Base-by-base conservation (phyloP, 331 rosid species). In the Arachis monticola region DNA sequence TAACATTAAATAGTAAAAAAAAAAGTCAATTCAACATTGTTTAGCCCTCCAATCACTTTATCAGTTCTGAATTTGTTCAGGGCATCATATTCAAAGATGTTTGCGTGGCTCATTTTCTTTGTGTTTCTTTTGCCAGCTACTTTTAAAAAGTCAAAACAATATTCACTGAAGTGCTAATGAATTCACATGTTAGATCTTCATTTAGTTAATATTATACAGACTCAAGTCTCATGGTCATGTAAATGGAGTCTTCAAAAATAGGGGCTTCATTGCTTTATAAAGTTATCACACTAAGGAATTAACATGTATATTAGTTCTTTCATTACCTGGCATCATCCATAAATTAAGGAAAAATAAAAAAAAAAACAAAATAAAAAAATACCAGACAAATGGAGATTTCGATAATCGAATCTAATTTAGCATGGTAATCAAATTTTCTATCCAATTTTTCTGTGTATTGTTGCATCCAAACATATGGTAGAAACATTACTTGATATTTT, bases 151-250 rank as follows among this genome's bases (percentile, higher is more conserved):
- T 40, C 66, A 30, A 30, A 46, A 17, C 60, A 72, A 56, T 53
- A 66, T 56, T 80, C 22, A 64, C 66, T 44, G 58, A 51, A 58
- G 51, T 58, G 11, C 31, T 55, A 57, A 41, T 72, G 67, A 47
- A 62, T 14, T 76, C 30, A 48, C 45, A 56, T 57, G 22, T 69
- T 57, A 41, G 32, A 63, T 73, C 65, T 61, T 77, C 53, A 32
- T 72, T 60, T 17, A 32, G 67, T 60, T 17, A 41, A 62, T 58
- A 71, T 64, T 56, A 56, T 32, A 51, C 64, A 56, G 51, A 12
- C 27, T 47, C 50, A 51, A 53, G 64, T 65, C 74, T 40, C 42
- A 60, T 70, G 83, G 68, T 40, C 42, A 60, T 70, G 83, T 67
- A 78, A 31, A 10, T 69, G 55, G 70, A 57, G 22, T 64, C 71